Percentiles rank a stretch among this genome's conserved stretches.
Evolutionary conservation across 192 early-diverging fungal genomes (phyloP).

Genomic region (Tieghemiomyces parasiticus): DNA sequence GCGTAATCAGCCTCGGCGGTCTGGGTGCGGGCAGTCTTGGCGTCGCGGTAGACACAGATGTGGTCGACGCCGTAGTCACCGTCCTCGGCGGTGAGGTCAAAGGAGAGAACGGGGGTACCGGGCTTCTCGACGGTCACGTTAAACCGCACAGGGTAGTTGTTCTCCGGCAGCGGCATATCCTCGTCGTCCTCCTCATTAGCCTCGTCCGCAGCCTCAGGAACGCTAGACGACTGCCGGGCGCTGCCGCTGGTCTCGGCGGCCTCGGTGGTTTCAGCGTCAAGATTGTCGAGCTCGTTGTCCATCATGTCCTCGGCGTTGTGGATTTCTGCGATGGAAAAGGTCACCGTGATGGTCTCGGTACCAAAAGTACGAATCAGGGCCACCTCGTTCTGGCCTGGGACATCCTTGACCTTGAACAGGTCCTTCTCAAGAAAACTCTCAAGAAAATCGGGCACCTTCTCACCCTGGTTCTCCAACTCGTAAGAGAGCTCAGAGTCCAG

Average conservation of each 20-base stretch:
- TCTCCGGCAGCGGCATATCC: constrained; percentile 18
- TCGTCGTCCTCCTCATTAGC: constrained; percentile 46
- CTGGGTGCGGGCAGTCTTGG: constrained; percentile 39
- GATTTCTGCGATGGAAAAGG: constrained; percentile 77
- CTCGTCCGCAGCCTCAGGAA: constrained; percentile 37
- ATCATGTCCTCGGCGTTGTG: constrained; percentile 59
- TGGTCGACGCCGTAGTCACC: constrained; percentile 73
- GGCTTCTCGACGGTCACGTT: constrained; percentile 74
- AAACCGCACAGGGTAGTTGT: constrained; percentile 54
- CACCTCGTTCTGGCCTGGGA: constrained; percentile 63
- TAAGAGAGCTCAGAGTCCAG: constrained; percentile 60
- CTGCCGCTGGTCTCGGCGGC: constrained; percentile 30
- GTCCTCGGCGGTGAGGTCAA: constrained; percentile 70
- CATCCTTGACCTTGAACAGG: constrained; percentile 64
- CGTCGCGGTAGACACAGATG: constrained; percentile 52
- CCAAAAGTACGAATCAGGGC: constrained; percentile 70
- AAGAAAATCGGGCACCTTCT: constrained; percentile 49
- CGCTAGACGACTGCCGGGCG: too few species aligned
- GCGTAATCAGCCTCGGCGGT: constrained; percentile 79
- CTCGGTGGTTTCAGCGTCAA: constrained; percentile 36
- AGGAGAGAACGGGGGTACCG: constrained; percentile 55
- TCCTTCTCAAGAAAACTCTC: constrained; percentile 50
- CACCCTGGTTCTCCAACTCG: constrained; percentile 45
- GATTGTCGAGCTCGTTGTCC: constrained; percentile 35
- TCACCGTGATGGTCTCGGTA: constrained; percentile 76